Conservation (phyloP, 2,329 filamentous ascomycete species). For the Fusarium miscanthi region DNA sequence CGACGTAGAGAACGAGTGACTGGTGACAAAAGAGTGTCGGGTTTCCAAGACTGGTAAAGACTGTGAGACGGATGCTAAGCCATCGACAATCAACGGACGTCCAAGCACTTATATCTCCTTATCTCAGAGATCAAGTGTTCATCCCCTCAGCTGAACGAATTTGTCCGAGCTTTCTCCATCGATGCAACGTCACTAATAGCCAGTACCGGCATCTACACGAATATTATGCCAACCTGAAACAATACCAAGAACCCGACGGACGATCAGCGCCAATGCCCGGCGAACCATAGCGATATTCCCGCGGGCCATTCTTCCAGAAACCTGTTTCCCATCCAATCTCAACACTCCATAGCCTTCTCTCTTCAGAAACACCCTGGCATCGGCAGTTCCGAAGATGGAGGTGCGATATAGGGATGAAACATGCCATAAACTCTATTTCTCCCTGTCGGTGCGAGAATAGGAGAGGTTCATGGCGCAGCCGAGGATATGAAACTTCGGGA, state of each 20-base stretch:
- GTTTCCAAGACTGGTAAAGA: not conserved
- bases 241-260: not conserved
- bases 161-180: not conserved
- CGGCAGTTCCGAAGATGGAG: not conserved
- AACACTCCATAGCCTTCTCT: not conserved
- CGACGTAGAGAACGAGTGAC: constrained; percentile 1
- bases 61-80: not conserved
- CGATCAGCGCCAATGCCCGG: not conserved
- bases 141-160: not conserved
- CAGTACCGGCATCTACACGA: not conserved
- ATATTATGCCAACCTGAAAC: constrained; percentile 15
- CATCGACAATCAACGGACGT: not conserved
- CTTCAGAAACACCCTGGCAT: not conserved
- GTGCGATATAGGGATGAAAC: constrained; percentile 7
- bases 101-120: not conserved
- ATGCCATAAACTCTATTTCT: constrained; percentile 16
- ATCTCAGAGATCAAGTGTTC: accelerated
- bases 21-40: not conserved
- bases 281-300: no score
- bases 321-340: not conserved
- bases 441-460: not conserved
- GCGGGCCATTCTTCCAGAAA: not conserved
- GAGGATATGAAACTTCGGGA: constrained; percentile 14
- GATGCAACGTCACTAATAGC: not conserved
- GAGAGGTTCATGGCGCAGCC: not conserved